Evolutionary conservation across 192 early-diverging fungal species (phyloP), one percentile per base, ranked within the genome.

Genomic region (Umbelopsis ramanniana): DNA sequence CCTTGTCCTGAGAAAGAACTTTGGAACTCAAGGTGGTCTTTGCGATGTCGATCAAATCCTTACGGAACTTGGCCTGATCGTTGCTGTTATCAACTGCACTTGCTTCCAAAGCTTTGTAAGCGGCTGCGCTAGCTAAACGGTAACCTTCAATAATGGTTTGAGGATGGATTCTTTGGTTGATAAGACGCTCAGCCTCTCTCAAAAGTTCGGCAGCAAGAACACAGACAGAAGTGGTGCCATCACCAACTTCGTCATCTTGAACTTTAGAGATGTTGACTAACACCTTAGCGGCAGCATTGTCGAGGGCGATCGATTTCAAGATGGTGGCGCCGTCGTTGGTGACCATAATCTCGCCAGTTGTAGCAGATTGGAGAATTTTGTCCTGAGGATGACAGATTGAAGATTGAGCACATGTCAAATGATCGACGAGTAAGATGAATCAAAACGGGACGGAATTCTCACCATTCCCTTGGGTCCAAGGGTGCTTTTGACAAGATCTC

Each of bases 311-410:
- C 23, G 92, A 95, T 74, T 98, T 98, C 63, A 99, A 86, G 78
- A 99, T 99, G n/a, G 97, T 99, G 10, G 97, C 97, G 29, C 97
- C 97, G 82, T 99, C 97, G 83, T 99, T 99, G 24, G 97, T 98
- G 60, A 98, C 96, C 67, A 94, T 86, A 74, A 98, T 89, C 72
- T 94, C 92, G 55, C 89, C 90, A 71, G 86, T 92, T 38, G 84
- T 82, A 69, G 94, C 85, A 55, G 97, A 99, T 80, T 99, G 97
- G 74, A 99, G 89, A 74, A 97, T 98, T 85, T 99, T 99, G 86
- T 99, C 97, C 92, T 94, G 70, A n/a, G 57, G 57, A 63, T 63
- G 57, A 63, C 15, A 26, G 17, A 26, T 63, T 63, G 19, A 63
- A 63, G 17, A 26, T 19, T 63, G 19, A 63, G 35, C 17, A 29